Base-by-base conservation (phyloP, 331 rosid species). In the Prunus yedoensis region DNA sequence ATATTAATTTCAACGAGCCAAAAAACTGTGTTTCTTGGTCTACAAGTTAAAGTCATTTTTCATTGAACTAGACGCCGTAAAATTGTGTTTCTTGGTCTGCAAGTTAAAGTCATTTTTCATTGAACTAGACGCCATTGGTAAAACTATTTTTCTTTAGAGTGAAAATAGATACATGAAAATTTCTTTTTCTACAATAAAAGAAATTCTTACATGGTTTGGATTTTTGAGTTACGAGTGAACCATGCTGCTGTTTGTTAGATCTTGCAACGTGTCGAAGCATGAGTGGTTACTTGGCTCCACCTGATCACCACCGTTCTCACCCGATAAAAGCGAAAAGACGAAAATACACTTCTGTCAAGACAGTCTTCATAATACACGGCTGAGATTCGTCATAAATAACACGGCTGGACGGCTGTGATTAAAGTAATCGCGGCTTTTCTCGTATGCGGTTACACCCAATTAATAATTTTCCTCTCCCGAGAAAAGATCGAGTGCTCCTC, bases 401-500 rank as follows among this genome's bases (percentile, higher is more conserved):
- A 80, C 87, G 80, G 89, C 78, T 89, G 94, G 64, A 32, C 51
- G 59, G 18, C 45, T 2, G 2, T 47, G 25, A 66, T 21, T 45
- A 25, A 16, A 23, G 67, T 61, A 80, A 53, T 73, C 21, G 38
- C 20, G 74, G 59, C 47, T 61, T 28, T 2, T 23, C 59, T 32
- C 58, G 77, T 68, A 59, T 53, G 70, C 68, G 69, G 75, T 18
- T 66, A 46, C 85, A 83, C 63, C 69, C 71, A 38, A 77, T 78
- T 62, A 30, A 38, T 77, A 25, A 8, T 60, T 67, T 41, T 45
- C 21, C 66, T 75, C 20, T 1, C 4, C 76, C 8, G 82, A 71
- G 87, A 76, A 79, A 88, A 71, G 60, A 88, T 88, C 86, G 81
- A 78, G 87, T 88, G 91, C 84, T 80, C 84, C 83, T 79, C 86